Percentiles rank a stretch among this genome's conserved stretches.
Conservation (phyloP, 163 green algal genomes). For the Chlamydomonas reinhardtii region DNA sequence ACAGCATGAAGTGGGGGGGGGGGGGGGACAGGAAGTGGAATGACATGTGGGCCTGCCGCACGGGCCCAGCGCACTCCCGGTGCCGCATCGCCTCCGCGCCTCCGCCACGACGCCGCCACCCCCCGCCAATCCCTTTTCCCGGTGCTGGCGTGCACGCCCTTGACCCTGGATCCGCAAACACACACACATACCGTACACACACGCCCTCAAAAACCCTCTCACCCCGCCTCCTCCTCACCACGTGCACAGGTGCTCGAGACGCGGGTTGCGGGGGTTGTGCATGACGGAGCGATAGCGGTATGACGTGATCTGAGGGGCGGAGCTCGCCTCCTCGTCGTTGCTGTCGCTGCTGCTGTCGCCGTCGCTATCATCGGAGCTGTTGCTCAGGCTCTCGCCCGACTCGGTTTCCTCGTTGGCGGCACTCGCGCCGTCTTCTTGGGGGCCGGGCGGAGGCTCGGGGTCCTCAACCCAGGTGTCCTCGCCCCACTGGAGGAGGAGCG, state of each 20-base stretch:
- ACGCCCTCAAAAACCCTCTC: too few relatives aligned
- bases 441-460: not conserved
- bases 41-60: too few relatives aligned
- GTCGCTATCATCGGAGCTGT: not conserved
- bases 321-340: not conserved
- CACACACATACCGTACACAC: too few relatives aligned
- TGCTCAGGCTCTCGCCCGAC: not conserved
- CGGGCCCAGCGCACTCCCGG: too few relatives aligned
- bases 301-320: not conserved
- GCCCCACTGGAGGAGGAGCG: constrained; percentile 9
- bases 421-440: not conserved
- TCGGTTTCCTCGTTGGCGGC: not conserved
- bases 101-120: too few relatives aligned
- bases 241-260: constrained; percentile 33
- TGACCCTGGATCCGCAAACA: too few relatives aligned
- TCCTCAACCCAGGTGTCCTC: constrained; percentile 15
- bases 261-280: constrained; percentile 21
- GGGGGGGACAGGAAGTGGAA: too few relatives aligned
- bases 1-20: too few relatives aligned
- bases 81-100: too few relatives aligned
- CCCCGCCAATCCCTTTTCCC: too few relatives aligned
- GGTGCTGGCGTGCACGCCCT: too few relatives aligned
- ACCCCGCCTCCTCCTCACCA: not conserved
- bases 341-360: not conserved
- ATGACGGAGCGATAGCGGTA: constrained; percentile 31